Percentiles rank a stretch among this genome's conserved stretches.
Conservation (phyloP, 2,329 filamentous ascomycete species). For the Basipetospora sp. region DNA sequence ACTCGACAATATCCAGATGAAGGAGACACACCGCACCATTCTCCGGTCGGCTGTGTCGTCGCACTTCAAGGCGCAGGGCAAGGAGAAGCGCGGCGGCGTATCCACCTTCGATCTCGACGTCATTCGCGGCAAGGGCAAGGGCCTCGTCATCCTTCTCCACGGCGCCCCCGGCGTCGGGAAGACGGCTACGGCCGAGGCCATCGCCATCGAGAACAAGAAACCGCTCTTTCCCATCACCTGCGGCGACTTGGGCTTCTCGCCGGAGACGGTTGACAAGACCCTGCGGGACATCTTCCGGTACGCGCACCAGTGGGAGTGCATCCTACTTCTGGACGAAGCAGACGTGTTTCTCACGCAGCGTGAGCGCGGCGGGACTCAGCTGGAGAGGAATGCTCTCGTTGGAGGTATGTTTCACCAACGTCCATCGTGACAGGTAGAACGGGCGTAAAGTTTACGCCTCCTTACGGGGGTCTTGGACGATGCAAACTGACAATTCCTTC, state of each 20-base stretch:
- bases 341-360: slow-evolving; percentile 11
- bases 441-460: no score
- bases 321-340: slow-evolving; percentile 14
- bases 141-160: slow-evolving; percentile 67
- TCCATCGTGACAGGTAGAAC: no score
- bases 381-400: slow-evolving; percentile 23
- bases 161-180: slow-evolving; percentile 33
- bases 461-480: no score
- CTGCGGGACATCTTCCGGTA: slow-evolving; percentile 53
- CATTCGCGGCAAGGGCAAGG: slow-evolving; percentile 72
- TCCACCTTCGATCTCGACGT: slow-evolving; percentile 66
- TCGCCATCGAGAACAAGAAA: slow-evolving; percentile 66
- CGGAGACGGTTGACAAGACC: slow-evolving; percentile 52
- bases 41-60: slow-evolving; percentile 44
- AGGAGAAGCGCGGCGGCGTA: slow-evolving; percentile 15
- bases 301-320: slow-evolving; percentile 13
- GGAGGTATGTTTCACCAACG: no score
- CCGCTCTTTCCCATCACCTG: slow-evolving; percentile 73
- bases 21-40: slow-evolving; percentile 49
- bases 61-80: slow-evolving; percentile 63
- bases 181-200: slow-evolving; percentile 36
- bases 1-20: slow-evolving; percentile 44
- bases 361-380: slow-evolving; percentile 12
- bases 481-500: no score
- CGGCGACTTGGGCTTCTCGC: slow-evolving; percentile 39